phyloP scores from a whole-genome alignment of 139 green algal genomes.

The Micromonas commoda region DNA sequence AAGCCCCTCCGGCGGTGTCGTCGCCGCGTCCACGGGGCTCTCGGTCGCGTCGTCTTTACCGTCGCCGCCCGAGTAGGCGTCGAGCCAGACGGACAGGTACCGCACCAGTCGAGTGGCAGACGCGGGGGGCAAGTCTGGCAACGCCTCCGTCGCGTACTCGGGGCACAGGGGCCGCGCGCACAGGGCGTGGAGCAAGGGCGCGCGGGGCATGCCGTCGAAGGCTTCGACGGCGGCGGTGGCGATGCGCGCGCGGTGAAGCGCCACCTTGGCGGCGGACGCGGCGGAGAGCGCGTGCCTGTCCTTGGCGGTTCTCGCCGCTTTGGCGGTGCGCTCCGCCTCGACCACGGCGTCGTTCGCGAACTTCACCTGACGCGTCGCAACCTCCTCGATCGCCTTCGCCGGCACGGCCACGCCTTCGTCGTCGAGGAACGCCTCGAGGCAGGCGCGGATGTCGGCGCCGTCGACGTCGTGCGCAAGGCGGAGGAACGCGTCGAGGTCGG shows the following conservation, averaged over 20 bases:
- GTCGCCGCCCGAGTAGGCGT: background rate
- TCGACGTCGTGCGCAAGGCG: background rate
- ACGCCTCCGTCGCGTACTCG: no score
- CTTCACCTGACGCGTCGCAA: background rate
- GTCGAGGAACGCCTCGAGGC: background rate
- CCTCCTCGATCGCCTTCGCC: background rate
- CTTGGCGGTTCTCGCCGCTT: background rate
- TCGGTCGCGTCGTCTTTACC: background rate
- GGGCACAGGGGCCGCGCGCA: background rate
- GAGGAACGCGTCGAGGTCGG: background rate
- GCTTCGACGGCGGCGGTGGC: background rate
- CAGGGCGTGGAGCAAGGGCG: background rate
- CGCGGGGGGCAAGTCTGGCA: background rate
- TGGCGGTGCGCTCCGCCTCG: background rate
- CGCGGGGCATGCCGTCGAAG: background rate
- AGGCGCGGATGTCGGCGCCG: background rate
- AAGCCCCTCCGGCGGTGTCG: no score
- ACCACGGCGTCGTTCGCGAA: background rate
- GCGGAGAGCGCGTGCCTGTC: background rate
- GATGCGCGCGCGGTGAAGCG: background rate
- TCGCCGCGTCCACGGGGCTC: background rate
- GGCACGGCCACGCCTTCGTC: background rate
- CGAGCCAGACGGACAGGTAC: background rate
- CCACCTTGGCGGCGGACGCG: background rate
- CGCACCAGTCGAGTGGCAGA: background rate